Evolutionary conservation across 2,329 filamentous ascomycete species (phyloP).

Genomic region (Phialocephala subalpina): DNA sequence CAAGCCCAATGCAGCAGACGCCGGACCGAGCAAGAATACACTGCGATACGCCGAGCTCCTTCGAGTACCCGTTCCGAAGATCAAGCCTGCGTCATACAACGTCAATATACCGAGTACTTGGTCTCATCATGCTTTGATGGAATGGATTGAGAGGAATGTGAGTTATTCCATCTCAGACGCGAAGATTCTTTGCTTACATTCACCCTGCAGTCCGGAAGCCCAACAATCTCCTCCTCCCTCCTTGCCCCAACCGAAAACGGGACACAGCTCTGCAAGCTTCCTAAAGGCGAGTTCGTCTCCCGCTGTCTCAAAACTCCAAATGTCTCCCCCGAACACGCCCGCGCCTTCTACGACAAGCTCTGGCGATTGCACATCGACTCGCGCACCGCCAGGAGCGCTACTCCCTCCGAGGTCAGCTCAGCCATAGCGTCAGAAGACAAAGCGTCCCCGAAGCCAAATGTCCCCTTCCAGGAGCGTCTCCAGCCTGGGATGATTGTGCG

Average conservation of each 20-base stretch:
- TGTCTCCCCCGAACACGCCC: slow-evolving; percentile 49
- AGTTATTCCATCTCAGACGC: slow-evolving; percentile 30
- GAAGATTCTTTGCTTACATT: background rate
- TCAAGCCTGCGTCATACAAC: slow-evolving; percentile 37
- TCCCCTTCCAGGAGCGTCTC: slow-evolving; percentile 51
- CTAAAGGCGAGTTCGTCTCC: slow-evolving; percentile 49
- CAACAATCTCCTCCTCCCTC: slow-evolving; percentile 43
- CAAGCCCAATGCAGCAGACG: slow-evolving; percentile 90
- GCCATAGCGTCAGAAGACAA: background rate
- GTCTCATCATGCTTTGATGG: slow-evolving; percentile 48
- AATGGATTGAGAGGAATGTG: slow-evolving; percentile 53
- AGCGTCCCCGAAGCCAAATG: no score
- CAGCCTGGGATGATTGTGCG: slow-evolving; percentile 47
- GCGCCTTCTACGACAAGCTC: slow-evolving; percentile 51
- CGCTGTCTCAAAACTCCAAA: slow-evolving; percentile 50
- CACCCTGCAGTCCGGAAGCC: slow-evolving; percentile 48
- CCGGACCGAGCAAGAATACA: slow-evolving; percentile 82
- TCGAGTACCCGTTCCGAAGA: slow-evolving; percentile 47
- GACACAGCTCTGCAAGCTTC: slow-evolving; percentile 51
- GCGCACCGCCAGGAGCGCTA: slow-evolving; percentile 18
- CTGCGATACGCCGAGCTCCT: slow-evolving; percentile 85
- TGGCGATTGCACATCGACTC: slow-evolving; percentile 54
- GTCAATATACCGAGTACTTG: slow-evolving; percentile 47
- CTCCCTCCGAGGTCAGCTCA: background rate
- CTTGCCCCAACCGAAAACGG: slow-evolving; percentile 53